A percentile compares a stretch with the other conserved stretches of the same genome.
Evolutionary conservation across 2,329 filamentous ascomycete species (phyloP).

Genomic region (Torrubiellomyces zombiae): DNA sequence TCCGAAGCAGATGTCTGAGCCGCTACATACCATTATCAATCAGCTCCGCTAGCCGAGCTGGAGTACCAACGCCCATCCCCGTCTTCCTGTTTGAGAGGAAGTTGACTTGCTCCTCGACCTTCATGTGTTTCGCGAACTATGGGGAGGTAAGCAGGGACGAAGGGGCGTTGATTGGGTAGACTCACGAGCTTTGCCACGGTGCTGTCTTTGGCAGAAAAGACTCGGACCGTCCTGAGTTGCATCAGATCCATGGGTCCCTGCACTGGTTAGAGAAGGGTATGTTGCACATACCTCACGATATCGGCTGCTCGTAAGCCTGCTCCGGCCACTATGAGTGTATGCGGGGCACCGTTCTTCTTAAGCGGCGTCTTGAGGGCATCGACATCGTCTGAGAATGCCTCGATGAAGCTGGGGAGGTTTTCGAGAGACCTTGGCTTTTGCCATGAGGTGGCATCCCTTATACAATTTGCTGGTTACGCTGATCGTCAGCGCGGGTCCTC

Average conservation of each 20-base stretch:
- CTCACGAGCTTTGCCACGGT: constrained; percentile 64
- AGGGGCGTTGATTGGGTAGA: not conserved
- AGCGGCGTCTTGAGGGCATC: constrained; percentile 46
- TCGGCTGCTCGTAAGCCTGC: constrained; percentile 79
- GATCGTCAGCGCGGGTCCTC: not conserved
- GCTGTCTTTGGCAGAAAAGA: constrained; percentile 63
- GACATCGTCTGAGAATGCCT: constrained; percentile 42
- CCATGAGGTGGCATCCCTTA: constrained; percentile 68
- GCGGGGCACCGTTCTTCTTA: constrained; percentile 54
- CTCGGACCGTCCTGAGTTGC: constrained; percentile 46
- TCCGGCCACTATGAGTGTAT: constrained; percentile 76
- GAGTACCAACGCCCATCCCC: constrained; percentile 82
- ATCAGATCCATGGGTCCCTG: constrained; percentile 1
- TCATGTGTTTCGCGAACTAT: constrained; percentile 92
- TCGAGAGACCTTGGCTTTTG: constrained; percentile 47
- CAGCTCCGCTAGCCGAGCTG: constrained; percentile 64
- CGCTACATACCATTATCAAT: constrained; percentile 62
- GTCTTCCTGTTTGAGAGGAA: constrained; percentile 55
- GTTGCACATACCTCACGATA: constrained; percentile 45
- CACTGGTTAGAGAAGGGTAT: not conserved
- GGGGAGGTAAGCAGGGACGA: constrained; percentile 3
- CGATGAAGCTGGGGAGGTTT: constrained; percentile 65
- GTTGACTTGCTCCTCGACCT: constrained; percentile 69
- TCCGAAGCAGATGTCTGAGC: not conserved
- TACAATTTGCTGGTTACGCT: constrained; percentile 42